Conservation (phyloP, 2,329 filamentous ascomycete species). For the Fusarium longipes region DNA sequence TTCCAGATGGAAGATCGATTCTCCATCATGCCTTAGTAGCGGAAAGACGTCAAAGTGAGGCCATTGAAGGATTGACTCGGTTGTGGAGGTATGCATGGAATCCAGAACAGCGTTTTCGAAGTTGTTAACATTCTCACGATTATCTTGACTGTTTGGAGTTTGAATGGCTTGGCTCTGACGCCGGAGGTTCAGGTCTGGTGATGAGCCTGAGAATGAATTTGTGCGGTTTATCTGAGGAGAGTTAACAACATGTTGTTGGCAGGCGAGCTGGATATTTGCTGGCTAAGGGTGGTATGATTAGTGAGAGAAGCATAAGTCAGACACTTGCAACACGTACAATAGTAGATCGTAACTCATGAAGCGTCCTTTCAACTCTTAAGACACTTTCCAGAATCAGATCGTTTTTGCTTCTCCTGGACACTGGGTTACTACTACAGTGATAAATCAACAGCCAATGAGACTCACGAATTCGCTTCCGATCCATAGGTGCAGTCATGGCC, state of each 20-base stretch:
- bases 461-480: constrained; percentile 58
- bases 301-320: neutral
- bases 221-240: constrained; percentile 35
- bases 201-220: constrained; percentile 43
- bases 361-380: constrained; percentile 58
- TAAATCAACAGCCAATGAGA: neutral
- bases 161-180: constrained; percentile 43
- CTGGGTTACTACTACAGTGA: constrained; percentile 5
- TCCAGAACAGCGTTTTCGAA: constrained; percentile 62
- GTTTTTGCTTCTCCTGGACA: constrained; percentile 59
- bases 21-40: constrained; percentile 55
- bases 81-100: constrained; percentile 62
- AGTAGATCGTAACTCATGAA: constrained; percentile 58
- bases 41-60: constrained; percentile 60
- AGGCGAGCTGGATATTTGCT: constrained; percentile 10
- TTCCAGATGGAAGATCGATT: constrained; percentile 61
- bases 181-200: constrained; percentile 35
- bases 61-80: constrained; percentile 64
- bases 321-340: constrained; percentile 48
- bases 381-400: constrained; percentile 64
- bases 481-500: constrained; percentile 57
- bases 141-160: constrained; percentile 37
- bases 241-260: constrained; percentile 24
- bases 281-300: constrained; percentile 11
- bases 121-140: constrained; percentile 39